These are phyloP conservation scores for Selaginella moellendorffii DNA, from an alignment of 75 land plant species.

Conservation along the genomic window DNA sequence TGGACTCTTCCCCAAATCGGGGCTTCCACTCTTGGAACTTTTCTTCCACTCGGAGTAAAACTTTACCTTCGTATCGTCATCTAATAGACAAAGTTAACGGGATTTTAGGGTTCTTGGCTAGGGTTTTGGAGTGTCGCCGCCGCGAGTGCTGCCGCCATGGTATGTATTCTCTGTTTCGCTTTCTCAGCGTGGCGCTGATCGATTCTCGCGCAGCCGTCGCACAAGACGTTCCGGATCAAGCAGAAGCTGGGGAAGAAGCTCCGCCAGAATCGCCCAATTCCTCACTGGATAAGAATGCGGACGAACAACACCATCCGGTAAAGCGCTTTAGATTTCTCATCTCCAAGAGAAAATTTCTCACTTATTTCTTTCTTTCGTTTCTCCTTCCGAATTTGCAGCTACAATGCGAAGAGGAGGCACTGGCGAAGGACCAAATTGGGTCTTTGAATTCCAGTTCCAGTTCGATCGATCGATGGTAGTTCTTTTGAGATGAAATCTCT, in stretches of 20 bases:
- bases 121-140: too few relatives aligned
- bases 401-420: constrained; percentile 81
- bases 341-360: neutral
- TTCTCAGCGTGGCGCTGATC: too few relatives aligned
- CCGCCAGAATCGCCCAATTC: constrained; percentile 66
- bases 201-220: constrained; percentile 66
- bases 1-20: too few relatives aligned
- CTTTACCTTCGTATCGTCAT: too few relatives aligned
- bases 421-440: constrained; percentile 77
- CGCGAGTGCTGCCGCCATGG: too few relatives aligned
- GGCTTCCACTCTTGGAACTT: too few relatives aligned
- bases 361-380: neutral
- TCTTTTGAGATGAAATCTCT: neutral
- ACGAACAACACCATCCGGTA: constrained; percentile 74
- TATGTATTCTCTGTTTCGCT: too few relatives aligned
- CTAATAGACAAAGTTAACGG: too few relatives aligned
- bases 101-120: too few relatives aligned
- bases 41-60: too few relatives aligned
- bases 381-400: constrained; percentile 21
- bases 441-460: constrained; percentile 14
- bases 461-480: too few relatives aligned
- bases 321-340: neutral
- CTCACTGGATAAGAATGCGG: constrained; percentile 74
- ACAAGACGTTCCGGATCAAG: constrained; percentile 65
- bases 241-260: constrained; percentile 77